Conservation (phyloP, 108 stramenopile genomes). For the Hondaea fermentalgiana region DNA sequence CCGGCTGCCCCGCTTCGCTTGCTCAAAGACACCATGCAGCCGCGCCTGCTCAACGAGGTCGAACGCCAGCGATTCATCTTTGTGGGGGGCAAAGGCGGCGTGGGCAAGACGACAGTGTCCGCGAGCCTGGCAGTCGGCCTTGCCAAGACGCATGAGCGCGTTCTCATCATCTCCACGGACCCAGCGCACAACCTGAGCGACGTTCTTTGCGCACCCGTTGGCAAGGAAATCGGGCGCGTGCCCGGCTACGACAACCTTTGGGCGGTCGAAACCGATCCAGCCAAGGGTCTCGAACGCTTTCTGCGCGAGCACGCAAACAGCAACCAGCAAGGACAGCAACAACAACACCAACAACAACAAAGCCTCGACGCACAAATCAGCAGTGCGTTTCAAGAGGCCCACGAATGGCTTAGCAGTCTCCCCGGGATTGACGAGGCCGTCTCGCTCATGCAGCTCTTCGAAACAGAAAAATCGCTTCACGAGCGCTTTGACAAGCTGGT, state of each 20-base stretch:
- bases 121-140: conserved; percentile 44
- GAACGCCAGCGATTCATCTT: not conserved
- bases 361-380: conserved; percentile 16
- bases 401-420: conserved; percentile 45
- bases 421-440: conserved; percentile 69
- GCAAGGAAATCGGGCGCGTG: conserved; percentile 37
- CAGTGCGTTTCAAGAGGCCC: conserved; percentile 31
- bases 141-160: conserved; percentile 37
- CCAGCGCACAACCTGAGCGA: conserved; percentile 48
- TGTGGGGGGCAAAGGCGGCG: conserved; percentile 28
- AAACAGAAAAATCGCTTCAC: conserved; percentile 39
- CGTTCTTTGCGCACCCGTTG: conserved; percentile 44
- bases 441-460: conserved; percentile 48
- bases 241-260: conserved; percentile 47
- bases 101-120: conserved; percentile 52
- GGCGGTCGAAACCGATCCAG: conserved; percentile 47
- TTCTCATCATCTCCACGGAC: conserved; percentile 54
- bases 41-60: not conserved
- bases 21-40: too few species aligned
- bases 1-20: too few species aligned
- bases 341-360: not conserved
- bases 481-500: conserved; percentile 58
- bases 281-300: conserved; percentile 32
- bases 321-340: not conserved
- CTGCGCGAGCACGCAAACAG: not conserved